phyloP scores from a whole-genome alignment of 2,329 filamentous ascomycete species.

The Talaromyces amestolkiae region DNA sequence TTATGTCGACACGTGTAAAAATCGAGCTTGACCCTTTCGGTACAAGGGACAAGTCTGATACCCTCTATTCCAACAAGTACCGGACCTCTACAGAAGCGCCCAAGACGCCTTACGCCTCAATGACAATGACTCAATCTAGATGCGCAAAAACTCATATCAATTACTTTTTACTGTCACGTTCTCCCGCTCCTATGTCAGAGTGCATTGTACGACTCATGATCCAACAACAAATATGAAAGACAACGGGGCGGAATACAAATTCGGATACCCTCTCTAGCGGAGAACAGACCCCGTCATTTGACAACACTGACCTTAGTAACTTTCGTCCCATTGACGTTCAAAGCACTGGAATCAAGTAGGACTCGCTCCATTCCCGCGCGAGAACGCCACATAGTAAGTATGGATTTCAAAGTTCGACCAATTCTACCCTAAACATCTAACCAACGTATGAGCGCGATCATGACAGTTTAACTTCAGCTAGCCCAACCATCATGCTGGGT shows the following conservation, averaged over 20 bases:
- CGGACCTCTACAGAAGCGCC: not conserved
- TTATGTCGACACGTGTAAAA: slow-evolving; percentile 4
- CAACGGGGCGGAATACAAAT: not conserved
- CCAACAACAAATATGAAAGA: not conserved
- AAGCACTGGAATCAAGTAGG: not conserved
- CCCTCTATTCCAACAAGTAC: not conserved
- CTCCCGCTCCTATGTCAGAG: not conserved
- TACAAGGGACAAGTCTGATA: not conserved
- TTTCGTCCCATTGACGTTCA: not conserved
- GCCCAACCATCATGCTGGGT: not conserved
- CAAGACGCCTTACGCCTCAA: not conserved
- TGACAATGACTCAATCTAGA: slow-evolving; percentile 1
- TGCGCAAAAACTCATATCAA: not conserved
- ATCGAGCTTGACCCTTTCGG: not conserved
- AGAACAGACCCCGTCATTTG: not conserved
- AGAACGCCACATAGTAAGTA: not conserved
- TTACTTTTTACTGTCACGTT: not conserved
- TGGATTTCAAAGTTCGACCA: not conserved
- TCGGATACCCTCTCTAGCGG: not conserved
- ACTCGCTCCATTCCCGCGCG: not conserved
- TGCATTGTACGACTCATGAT: not conserved
- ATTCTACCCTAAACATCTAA: not conserved
- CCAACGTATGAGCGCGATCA: not conserved
- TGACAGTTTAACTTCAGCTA: slow-evolving; percentile 9
- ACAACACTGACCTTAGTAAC: not conserved